Evolutionary conservation across 192 early-diverging fungal species (phyloP).

Genomic region (Entomortierella lignicola): DNA sequence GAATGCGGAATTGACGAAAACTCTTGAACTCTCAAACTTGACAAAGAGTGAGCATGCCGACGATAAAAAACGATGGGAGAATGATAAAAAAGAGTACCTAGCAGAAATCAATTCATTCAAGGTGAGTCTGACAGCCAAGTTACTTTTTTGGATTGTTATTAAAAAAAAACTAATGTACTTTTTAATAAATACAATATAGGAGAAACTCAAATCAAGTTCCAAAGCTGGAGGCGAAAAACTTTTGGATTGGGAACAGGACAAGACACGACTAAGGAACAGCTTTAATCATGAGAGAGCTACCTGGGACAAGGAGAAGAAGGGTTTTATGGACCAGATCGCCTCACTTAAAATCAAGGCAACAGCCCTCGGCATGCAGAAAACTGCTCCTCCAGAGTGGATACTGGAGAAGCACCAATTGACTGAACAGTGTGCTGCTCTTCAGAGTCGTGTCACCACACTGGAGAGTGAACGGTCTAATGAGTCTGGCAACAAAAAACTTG

Average conservation of each 20-base stretch:
- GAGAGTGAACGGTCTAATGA: conserved; percentile 26
- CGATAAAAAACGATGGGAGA: conserved; percentile 17
- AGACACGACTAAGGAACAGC: conserved; percentile 14
- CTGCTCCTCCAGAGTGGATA: conserved; percentile 38
- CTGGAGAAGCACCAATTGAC: conserved; percentile 32
- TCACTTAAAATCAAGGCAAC: conserved; percentile 43
- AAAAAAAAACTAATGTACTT: no score
- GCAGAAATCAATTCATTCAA: conserved; percentile 27
- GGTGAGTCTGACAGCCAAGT: neutral
- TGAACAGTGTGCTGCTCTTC: conserved; percentile 20
- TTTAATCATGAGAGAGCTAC: conserved; percentile 18
- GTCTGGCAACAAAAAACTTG: conserved; percentile 4
- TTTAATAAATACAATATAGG: conserved; percentile 1
- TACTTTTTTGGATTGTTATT: neutral
- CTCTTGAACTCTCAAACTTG: neutral
- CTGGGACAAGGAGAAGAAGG: conserved; percentile 42
- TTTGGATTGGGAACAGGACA: conserved; percentile 28
- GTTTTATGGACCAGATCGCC: conserved; percentile 42
- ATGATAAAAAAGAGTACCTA: conserved; percentile 6
- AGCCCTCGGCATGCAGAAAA: conserved; percentile 28
- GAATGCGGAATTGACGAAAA: conserved; percentile 6
- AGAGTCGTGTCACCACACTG: conserved; percentile 18
- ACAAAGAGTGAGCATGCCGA: neutral
- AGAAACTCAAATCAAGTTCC: conserved; percentile 6
- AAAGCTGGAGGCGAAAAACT: conserved; percentile 22